Conservation (phyloP, 768 basidiomycete species). For the Leccinellum albellum region DNA sequence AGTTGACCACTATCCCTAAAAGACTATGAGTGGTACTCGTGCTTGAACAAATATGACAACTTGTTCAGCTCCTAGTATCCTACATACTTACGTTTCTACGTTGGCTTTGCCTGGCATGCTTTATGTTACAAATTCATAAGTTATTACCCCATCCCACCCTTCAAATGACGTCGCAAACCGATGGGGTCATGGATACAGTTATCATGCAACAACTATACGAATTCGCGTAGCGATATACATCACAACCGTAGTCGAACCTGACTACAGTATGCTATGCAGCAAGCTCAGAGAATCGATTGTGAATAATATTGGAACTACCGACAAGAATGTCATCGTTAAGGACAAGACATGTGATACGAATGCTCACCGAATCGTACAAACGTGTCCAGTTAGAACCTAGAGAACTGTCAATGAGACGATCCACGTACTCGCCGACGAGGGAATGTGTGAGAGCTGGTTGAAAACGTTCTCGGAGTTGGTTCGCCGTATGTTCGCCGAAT, state of each 20-base stretch:
- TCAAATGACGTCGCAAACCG: background rate
- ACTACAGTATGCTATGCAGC: background rate
- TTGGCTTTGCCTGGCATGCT: background rate
- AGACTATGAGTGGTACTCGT: constrained; percentile 90
- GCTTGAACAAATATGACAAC: constrained; percentile 70
- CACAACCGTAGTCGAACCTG: background rate
- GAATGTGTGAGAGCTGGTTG: constrained; percentile 85
- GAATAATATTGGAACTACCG: constrained; percentile 89
- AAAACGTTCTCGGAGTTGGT: constrained; percentile 87
- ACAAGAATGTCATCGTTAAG: background rate
- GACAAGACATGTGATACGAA: background rate
- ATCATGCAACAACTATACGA: background rate
- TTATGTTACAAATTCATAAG: background rate
- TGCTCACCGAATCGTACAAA: constrained; percentile 86
- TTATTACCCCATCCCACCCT: background rate
- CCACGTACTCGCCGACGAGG: constrained; percentile 84
- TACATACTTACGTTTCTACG: background rate
- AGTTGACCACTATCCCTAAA: constrained; percentile 9
- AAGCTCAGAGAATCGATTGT: constrained; percentile 71
- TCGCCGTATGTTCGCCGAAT: constrained; percentile 87
- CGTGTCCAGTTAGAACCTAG: constrained; percentile 93
- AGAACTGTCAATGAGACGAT: constrained; percentile 84
- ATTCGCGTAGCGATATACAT: background rate
- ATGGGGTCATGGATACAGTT: background rate
- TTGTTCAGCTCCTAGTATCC: constrained; percentile 39